Evolutionary conservation across 2,329 filamentous ascomycete species (phyloP).

Genomic region (Byssochlamys sp.): DNA sequence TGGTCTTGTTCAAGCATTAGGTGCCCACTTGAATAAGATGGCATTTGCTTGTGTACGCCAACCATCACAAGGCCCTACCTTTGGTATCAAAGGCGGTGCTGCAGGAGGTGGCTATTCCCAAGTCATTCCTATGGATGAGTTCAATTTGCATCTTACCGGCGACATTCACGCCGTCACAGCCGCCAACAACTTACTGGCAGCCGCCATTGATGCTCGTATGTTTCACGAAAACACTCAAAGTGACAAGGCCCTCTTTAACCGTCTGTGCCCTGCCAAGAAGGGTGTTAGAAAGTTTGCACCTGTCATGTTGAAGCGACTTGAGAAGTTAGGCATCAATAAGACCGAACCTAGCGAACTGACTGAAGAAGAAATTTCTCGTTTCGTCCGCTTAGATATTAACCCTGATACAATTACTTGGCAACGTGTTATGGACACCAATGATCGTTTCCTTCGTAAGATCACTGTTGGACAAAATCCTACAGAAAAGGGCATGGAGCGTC

Average conservation of each 20-base stretch:
- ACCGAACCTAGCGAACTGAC: slow-evolving; percentile 85
- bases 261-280: slow-evolving; percentile 81
- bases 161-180: slow-evolving; percentile 96
- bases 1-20: slow-evolving; percentile 84
- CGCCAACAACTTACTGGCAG: slow-evolving; percentile 91
- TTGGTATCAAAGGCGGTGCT: slow-evolving; percentile 96
- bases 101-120: slow-evolving; percentile 97
- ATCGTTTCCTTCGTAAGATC: slow-evolving; percentile 80
- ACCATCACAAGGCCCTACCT: slow-evolving; percentile 92
- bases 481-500: slow-evolving; percentile 76
- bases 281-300: slow-evolving; percentile 78
- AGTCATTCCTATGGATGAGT: slow-evolving; percentile 99
- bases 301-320: slow-evolving; percentile 83
- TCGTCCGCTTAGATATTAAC: slow-evolving; percentile 89
- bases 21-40: slow-evolving; percentile 75
- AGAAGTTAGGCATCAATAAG: slow-evolving; percentile 94
- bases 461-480: slow-evolving; percentile 81
- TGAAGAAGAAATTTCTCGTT: slow-evolving; percentile 74
- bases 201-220: slow-evolving; percentile 93
- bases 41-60: slow-evolving; percentile 95
- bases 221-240: slow-evolving; percentile 96
- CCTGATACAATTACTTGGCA: slow-evolving; percentile 95
- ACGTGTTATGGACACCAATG: slow-evolving; percentile 91
- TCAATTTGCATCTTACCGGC: slow-evolving; percentile 93
- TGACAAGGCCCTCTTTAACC: slow-evolving; percentile 74